Evolutionary conservation across 2,329 filamentous ascomycete genomes (phyloP), one percentile per base, ranked within the genome.

Genomic region (Fusarium sp.): DNA sequence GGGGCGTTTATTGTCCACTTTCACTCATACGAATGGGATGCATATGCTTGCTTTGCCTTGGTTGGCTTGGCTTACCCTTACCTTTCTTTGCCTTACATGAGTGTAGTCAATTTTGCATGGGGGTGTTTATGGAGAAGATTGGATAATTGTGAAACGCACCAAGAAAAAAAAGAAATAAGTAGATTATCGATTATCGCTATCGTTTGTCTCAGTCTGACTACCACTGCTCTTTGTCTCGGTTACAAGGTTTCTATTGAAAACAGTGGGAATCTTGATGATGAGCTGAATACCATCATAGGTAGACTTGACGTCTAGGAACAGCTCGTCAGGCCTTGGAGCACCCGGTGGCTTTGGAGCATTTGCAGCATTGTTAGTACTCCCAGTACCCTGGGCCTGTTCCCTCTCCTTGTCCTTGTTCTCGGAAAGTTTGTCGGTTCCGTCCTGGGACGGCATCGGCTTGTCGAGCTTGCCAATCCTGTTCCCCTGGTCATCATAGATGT

Each of bases 381-480:
- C 66, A 51, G 26, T 18, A 35, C 49, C 55, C 55, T 58, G 47
- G 44, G 51, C 64, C 41, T 54, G 48, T 35, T 41, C 58, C 38
- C 55, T 62, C 31, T 36, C 47, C 36, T 44, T 45, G 59, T 52
- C 36, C 47, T 70, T 67, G 60, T 31, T 51, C 39, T 62, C 66
- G 66, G 66, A 45, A 55, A 52, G 54, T 20, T 60, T 66, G 33
- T 64, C 69, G 28, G 56, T 14, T 45, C 62, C 48, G 60, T 51
- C 61, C 31, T 56, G 61, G 24, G 42, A 38, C 42, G 56, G 33
- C 56, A 66, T 66, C 36, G 60, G 73, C 86, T 84, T 82, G 85
- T 70, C 89, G 83, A 94, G 85, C 80, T 90, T 92, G 60, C 89
- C 92, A 70, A 94, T 85, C 36, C 89, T 70, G 66, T 88, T 86